phyloP scores from a whole-genome alignment of 768 basidiomycete genomes.

The Russula griseocarnosa region DNA sequence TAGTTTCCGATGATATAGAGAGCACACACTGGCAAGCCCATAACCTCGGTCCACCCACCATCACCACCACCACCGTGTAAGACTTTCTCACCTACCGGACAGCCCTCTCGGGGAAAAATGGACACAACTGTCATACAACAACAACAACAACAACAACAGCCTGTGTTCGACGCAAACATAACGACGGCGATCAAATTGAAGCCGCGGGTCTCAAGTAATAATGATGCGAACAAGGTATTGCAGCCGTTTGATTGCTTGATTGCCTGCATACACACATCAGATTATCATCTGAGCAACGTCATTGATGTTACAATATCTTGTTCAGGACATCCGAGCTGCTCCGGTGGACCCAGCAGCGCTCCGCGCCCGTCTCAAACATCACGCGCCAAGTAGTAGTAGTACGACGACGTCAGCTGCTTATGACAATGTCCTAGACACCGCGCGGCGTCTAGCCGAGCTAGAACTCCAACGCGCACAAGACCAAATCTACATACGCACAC shows the following conservation, averaged over 20 bases:
- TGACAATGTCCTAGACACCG: conserved; percentile 18
- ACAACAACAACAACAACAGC: background rate
- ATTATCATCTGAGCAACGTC: background rate
- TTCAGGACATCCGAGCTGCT: background rate
- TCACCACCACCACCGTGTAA: background rate
- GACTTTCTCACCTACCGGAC: background rate
- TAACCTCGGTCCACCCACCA: background rate
- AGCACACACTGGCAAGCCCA: background rate
- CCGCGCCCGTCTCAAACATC: conserved; percentile 19
- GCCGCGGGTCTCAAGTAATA: background rate
- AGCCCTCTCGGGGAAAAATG: conserved; percentile 1
- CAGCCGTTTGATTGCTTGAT: background rate
- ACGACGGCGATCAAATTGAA: background rate
- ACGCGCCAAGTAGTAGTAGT: background rate
- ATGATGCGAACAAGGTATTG: conserved; percentile 4
- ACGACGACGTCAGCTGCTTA: background rate
- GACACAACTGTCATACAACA: background rate
- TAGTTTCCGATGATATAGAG: conserved; percentile 4
- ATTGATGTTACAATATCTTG: background rate
- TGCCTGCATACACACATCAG: background rate
- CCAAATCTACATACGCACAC: conserved; percentile 13
- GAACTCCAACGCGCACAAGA: conserved; percentile 12
- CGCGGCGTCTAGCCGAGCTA: conserved; percentile 11
- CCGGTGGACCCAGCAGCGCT: conserved; percentile 1
- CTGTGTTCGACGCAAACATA: background rate